Base-by-base conservation (phyloP, 352 stramenopile species). In the Globisporangium solare region DNA sequence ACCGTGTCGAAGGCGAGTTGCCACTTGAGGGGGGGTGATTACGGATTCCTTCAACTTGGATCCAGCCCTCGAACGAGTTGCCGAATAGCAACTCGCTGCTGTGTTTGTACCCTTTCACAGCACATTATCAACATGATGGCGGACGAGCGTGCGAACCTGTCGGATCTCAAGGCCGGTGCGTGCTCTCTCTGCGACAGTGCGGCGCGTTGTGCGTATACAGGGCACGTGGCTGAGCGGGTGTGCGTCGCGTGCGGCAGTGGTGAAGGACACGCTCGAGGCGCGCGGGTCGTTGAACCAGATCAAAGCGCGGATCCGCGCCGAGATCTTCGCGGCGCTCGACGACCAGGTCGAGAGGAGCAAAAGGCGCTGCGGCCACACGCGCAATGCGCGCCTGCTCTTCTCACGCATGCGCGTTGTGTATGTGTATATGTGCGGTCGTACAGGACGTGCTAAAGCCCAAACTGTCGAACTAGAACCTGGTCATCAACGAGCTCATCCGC, bases 401-500 rank as follows among this genome's bases (percentile, higher is more conserved):
- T 17, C 39, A 43, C 39, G 24, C 13, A 1, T 18, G 8, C 1
- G 10, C 20, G 13, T 39, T 15, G 17, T 6, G 6, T 48, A 6
- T 47, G 3, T 12, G 17, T 47, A 6, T 8, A 7, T 45, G 52
- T 12, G 51, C 39, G 43, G 14, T 41, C 18, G 22, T 14, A 20
- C 22, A 67, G 66, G 58, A 68, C n/a, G 72, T 77, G 0, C 75
- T 79, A 0, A 91, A 88, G 51, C 88, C 86, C 20, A 88, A 79
- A 46, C 66, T 97, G 1, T 95, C 83, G 18, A 97, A 94, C 61
- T 91, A 97, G 47, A 98, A 97, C 64, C 71, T 98, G 43, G 66
- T 98, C 47, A 94, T 98, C 56, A 98, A 98, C 61, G 91, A 98
- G 71, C 71, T 98, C 20, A 95, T 98, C 50, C 76, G 88, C 7